A percentile compares a stretch with the other conserved stretches of the same genome.
Conservation (phyloP, 2,329 filamentous ascomycete species). For the Metarhizium rileyi region DNA sequence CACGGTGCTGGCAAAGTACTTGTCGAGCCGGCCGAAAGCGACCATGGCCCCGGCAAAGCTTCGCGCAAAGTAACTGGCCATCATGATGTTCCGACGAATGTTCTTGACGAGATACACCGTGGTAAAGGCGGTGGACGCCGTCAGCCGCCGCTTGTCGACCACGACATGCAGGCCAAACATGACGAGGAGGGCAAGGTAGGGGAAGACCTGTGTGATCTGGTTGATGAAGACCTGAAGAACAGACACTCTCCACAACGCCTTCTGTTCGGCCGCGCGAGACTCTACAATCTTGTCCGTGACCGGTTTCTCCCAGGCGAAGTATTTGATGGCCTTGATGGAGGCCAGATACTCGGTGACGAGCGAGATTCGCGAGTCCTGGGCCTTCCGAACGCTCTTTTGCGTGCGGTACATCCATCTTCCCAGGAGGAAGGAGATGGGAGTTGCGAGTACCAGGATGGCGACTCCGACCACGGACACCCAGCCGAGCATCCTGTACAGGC, state of each 20-base stretch:
- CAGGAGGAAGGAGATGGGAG: slow-evolving; percentile 40
- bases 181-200: slow-evolving; percentile 39
- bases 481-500: slow-evolving; percentile 45
- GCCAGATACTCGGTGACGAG: slow-evolving; percentile 47
- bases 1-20: slow-evolving; percentile 41
- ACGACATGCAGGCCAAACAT: slow-evolving; percentile 45
- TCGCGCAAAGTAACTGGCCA: slow-evolving; percentile 33
- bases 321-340: slow-evolving; percentile 50
- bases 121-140: slow-evolving; percentile 49
- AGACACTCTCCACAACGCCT: slow-evolving; percentile 42
- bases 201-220: slow-evolving; percentile 41
- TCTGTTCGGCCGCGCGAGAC: slow-evolving; percentile 41
- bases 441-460: slow-evolving; percentile 33
- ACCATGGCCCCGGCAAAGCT: slow-evolving; percentile 26
- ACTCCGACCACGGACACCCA: slow-evolving; percentile 46
- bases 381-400: slow-evolving; percentile 42
- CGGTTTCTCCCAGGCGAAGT: slow-evolving; percentile 49
- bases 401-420: slow-evolving; percentile 38
- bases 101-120: slow-evolving; percentile 43
- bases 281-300: slow-evolving; percentile 40
- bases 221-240: slow-evolving; percentile 36
- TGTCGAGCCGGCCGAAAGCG: slow-evolving; percentile 42
- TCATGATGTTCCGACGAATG: slow-evolving; percentile 41
- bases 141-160: slow-evolving; percentile 36
- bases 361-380: slow-evolving; percentile 47